These are phyloP conservation scores for Oryza glaberrima DNA, from an alignment of 176 grass and related monocot genomes.

Conservation along the genomic window DNA sequence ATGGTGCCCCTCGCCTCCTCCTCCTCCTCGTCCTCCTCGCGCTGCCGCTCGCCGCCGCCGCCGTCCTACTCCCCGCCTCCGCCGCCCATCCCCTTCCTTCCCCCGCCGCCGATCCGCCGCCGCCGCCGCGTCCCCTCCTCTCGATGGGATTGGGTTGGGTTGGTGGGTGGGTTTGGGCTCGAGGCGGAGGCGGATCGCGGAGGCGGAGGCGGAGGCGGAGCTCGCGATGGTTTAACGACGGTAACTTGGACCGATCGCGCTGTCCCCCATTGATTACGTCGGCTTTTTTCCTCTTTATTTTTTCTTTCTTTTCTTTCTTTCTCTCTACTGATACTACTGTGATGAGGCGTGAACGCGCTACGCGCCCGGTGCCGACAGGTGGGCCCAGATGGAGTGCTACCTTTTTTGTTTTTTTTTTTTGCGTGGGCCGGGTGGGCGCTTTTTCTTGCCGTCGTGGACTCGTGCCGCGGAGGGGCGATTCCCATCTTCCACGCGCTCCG, in stretches of 20 bases:
- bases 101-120: neutral
- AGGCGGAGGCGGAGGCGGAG: neutral
- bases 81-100: neutral
- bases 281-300: neutral
- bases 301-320: neutral
- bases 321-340: neutral
- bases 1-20: conserved; percentile 59
- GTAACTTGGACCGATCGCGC: neutral
- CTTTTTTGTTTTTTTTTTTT: neutral
- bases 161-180: neutral
- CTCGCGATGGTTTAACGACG: neutral
- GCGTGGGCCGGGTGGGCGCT: neutral
- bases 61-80: conserved; percentile 45
- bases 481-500: no score
- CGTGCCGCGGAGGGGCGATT: neutral
- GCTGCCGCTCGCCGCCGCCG: conserved; percentile 31
- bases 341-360: neutral
- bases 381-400: no score
- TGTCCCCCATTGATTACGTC: neutral
- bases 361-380: neutral
- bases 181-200: no score
- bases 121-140: neutral
- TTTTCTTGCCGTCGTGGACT: neutral
- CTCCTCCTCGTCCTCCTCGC: conserved; percentile 44
- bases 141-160: neutral